Evolutionary conservation across 768 basidiomycete species (phyloP), one percentile per base, ranked within the genome.

Genomic region (Serendipita vermifera): DNA sequence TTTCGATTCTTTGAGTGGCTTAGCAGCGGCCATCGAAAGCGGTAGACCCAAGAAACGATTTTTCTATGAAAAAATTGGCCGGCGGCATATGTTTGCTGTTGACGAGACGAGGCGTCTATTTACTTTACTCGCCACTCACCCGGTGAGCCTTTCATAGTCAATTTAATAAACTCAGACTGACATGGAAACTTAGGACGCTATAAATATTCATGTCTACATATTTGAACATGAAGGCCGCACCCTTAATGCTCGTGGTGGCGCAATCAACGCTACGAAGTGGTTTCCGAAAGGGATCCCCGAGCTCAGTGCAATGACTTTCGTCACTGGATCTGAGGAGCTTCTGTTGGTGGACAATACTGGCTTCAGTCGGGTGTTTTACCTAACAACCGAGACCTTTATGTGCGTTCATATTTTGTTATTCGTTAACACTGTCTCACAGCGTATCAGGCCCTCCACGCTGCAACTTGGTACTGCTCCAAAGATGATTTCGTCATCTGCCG

Each of bases 401-500:
- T 51, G 32, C 11, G 11, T 13, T n/a, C n/a, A n/a, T n/a, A n/a
- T n/a, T n/a, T n/a, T n/a, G n/a, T n/a, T n/a, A n/a, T n/a, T n/a
- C n/a, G n/a, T n/a, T n/a, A n/a, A n/a, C n/a, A n/a, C n/a, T n/a
- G n/a, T n/a, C n/a, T n/a, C n/a, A n/a, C n/a, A n/a, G n/a, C n/a
- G n/a, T n/a, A n/a, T n/a, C n/a, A n/a, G n/a, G n/a, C n/a, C n/a
- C n/a, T n/a, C n/a, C n/a, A n/a, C n/a, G n/a, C n/a, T n/a, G n/a
- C n/a, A n/a, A n/a, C n/a, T n/a, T n/a, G n/a, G n/a, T n/a, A n/a
- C n/a, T n/a, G n/a, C n/a, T n/a, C n/a, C n/a, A n/a, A n/a, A n/a
- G n/a, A n/a, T 60, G 78, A 3, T 64, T 70, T 14, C 65, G 79
- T 4, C 59, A 64, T 0, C 59, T 61, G 14, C 79, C 0, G 79